Evolutionary conservation across 768 basidiomycete species (phyloP).

Genomic region (Chlorophyllum brunneum): DNA sequence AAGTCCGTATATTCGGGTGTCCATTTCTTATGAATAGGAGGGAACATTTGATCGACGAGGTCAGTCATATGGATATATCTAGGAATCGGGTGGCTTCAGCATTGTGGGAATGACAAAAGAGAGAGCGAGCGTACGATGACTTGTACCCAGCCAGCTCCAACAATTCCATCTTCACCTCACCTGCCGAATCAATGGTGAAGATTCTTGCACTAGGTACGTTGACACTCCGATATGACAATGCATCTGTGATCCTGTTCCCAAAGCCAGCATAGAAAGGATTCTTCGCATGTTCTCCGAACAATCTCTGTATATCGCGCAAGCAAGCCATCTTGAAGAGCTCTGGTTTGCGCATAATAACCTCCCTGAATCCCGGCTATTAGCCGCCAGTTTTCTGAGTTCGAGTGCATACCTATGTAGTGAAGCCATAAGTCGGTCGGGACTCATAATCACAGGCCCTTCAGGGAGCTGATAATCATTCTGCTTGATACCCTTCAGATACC

Average conservation of each 20-base stretch:
- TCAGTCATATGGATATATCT: conserved; percentile 99
- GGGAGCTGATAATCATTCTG: conserved; percentile 97
- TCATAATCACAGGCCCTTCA: conserved; percentile 98
- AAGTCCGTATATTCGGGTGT: conserved; percentile 93
- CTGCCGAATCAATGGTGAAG: conserved; percentile 93
- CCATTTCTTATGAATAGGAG: conserved; percentile 88
- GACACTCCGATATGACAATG: conserved; percentile 94
- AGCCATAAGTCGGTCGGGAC: conserved; percentile 91
- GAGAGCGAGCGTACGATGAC: conserved; percentile 63
- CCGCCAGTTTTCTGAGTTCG: background rate
- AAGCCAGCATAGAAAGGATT: conserved; percentile 96
- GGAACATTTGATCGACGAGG: conserved; percentile 99
- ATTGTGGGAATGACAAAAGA: background rate
- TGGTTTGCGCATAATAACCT: conserved; percentile 98
- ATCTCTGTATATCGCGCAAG: conserved; percentile 85
- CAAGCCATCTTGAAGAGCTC: conserved; percentile 99
- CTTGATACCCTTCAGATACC: conserved; percentile 91
- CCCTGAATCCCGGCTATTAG: conserved; percentile 41
- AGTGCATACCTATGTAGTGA: conserved; percentile 80
- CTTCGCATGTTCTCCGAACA: conserved; percentile 71
- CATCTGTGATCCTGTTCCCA: conserved; percentile 97
- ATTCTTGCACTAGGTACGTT: conserved; percentile 92
- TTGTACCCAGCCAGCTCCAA: conserved; percentile 97
- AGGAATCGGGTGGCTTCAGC: conserved; percentile 3
- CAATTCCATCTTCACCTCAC: conserved; percentile 96